Evolutionary conservation across 495 filamentous ascomycete species (phyloP).

Genomic region (Friedmanniomyces simplex): DNA sequence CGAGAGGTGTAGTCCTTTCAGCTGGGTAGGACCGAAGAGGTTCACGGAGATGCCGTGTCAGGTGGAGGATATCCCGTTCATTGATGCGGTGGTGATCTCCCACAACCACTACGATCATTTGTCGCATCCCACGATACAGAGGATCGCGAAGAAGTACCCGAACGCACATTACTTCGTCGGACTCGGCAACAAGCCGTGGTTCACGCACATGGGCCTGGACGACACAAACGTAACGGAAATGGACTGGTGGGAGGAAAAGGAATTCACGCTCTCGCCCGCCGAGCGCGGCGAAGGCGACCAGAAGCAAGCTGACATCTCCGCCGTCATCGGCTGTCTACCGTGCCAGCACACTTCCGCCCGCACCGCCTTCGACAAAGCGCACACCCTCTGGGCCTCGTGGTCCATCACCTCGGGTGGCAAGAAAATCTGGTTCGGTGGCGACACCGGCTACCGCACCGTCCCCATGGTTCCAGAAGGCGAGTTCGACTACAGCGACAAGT

Average conservation of each 20-base stretch:
- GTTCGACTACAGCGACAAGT: constrained; percentile 66
- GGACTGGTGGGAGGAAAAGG: constrained; percentile 90
- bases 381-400: constrained; percentile 86
- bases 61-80: constrained; percentile 65
- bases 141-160: constrained; percentile 61
- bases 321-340: constrained; percentile 71
- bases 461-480: constrained; percentile 48
- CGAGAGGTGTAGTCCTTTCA: constrained; percentile 69
- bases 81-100: constrained; percentile 85
- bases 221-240: constrained; percentile 71
- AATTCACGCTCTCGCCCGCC: constrained; percentile 46
- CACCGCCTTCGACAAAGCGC: constrained; percentile 52
- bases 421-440: constrained; percentile 63
- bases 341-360: constrained; percentile 76
- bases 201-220: constrained; percentile 43
- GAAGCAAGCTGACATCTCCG: constrained; percentile 46
- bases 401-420: constrained; percentile 63
- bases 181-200: constrained; percentile 83
- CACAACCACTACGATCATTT: constrained; percentile 95
- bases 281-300: background rate
- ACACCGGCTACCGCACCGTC: constrained; percentile 74
- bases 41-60: constrained; percentile 71
- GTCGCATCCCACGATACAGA: constrained; percentile 59
- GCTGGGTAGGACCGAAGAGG: constrained; percentile 63
- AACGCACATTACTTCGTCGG: constrained; percentile 83